These are phyloP conservation scores for Akanthomyces uredinophilus DNA, from an alignment of 2,329 filamentous ascomycete species.

Conservation along the genomic window DNA sequence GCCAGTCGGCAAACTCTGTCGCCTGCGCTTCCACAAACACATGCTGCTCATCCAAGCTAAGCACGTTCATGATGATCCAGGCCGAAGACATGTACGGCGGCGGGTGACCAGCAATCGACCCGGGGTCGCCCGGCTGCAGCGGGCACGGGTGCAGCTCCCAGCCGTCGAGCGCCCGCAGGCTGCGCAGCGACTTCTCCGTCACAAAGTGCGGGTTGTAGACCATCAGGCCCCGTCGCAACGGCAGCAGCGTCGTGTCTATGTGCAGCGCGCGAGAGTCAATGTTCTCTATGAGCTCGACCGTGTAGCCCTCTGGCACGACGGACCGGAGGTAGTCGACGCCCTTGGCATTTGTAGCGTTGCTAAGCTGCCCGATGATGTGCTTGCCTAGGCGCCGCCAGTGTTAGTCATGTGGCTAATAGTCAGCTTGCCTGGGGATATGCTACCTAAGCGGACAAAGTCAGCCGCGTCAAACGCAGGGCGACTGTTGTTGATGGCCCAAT, in stretches of 20 bases:
- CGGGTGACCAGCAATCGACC: too few species aligned
- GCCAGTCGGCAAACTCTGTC: not conserved
- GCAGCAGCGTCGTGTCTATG: not conserved
- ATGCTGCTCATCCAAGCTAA: not conserved
- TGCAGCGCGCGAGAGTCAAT: constrained; percentile 15
- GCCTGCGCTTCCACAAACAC: not conserved
- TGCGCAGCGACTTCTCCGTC: not conserved
- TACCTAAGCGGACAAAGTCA: too few species aligned
- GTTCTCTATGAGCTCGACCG: not conserved
- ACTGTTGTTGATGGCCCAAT: too few species aligned
- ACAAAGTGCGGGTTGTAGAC: not conserved
- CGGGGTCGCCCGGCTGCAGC: not conserved
- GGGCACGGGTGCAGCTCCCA: not conserved
- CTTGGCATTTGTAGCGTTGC: not conserved
- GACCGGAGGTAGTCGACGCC: not conserved
- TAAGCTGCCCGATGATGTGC: not conserved
- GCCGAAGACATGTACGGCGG: not conserved
- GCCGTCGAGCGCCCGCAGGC: not conserved
- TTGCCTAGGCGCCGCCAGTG: not conserved
- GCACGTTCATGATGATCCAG: not conserved
- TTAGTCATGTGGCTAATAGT: not conserved
- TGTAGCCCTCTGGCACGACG: not conserved
- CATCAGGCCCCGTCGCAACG: not conserved
- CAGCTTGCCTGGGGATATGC: too few species aligned
- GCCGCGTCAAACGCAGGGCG: too few species aligned